Base-by-base conservation (phyloP, 169 alveolate species). In the Babesia ovis region DNA sequence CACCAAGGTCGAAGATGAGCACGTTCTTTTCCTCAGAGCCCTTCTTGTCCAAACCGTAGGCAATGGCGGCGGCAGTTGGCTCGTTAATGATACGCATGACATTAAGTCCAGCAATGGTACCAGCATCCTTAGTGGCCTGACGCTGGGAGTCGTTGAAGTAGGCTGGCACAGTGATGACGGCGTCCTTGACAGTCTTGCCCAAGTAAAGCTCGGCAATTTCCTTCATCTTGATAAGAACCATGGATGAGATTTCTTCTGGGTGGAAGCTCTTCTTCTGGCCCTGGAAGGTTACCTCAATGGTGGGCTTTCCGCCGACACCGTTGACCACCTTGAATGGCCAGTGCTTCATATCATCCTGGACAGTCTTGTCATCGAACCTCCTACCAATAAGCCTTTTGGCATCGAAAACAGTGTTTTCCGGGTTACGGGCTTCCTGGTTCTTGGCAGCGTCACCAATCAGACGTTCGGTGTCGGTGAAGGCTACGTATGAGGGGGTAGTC, bases 141-240 rank as follows among this genome's bases (percentile, higher is more conserved):
- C 99, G 90, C 90, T 97, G 98, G 3, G 98, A 96, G 85, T 98
- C 99, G 77, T 97, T 97, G 95, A 97, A 98, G 87, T 97, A 97
- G 42, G 99, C 99, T n/a, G 99, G 99, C 23, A 97, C 99, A 20
- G 99, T 98, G 73, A 98, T 94, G 54, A 98, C 99, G 31, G 99
- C 99, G 67, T 96, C 94, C 81, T 93, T 94, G 59, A 98, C 94
- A 23, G 94, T 83, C 45, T 91, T 91, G 55, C 99, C 98, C 37
- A 97, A 84, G 86, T 94, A 95, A 34, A 96, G 94, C 91, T 97
- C 99, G 8, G 99, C 99, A 25, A 95, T 96, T 67, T 96, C 98
- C 96, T 96, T 96, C 99, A 97, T 96, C 84, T 96, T 96, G 69
- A 84, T 86, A 57, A 97, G 89, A 54, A 97, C 98, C 96, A 96